Percentiles rank a stretch among this genome's conserved stretches.
phyloP scores from a whole-genome alignment of 1,284 basidiomycete species.

The Fomitopsis betulina region DNA sequence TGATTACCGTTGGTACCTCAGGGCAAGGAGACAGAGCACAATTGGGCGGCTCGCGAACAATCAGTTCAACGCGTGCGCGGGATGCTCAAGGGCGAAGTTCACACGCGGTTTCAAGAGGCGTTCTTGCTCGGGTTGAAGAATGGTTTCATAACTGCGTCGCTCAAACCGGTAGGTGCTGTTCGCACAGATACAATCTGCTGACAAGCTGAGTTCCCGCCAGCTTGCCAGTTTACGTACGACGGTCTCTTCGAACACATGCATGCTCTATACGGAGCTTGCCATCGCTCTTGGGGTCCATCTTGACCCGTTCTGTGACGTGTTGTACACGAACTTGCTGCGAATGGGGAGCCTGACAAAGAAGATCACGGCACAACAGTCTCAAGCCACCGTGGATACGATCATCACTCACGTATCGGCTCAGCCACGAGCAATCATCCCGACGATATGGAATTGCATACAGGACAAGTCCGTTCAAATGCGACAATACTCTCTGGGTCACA shows the following conservation, averaged over 20 bases:
- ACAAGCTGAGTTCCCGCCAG: conserved; percentile 34
- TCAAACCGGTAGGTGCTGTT: conserved; percentile 71
- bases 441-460: conserved; percentile 70
- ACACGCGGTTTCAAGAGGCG: conserved; percentile 65
- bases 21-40: conserved; percentile 96
- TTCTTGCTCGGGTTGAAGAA: conserved; percentile 77
- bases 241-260: conserved; percentile 77
- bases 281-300: conserved; percentile 63
- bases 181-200: conserved; percentile 6
- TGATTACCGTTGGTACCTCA: conserved; percentile 27
- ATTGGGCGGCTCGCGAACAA: conserved; percentile 87
- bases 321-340: conserved; percentile 74
- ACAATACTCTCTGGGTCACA: conserved; percentile 60
- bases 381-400: conserved; percentile 66
- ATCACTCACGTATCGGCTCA: conserved; percentile 70
- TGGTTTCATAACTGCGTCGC: conserved; percentile 75
- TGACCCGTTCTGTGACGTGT: conserved; percentile 74
- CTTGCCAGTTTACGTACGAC: conserved; percentile 90
- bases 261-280: conserved; percentile 77
- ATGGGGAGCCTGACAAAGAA: conserved; percentile 97
- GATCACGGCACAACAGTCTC: conserved; percentile 84
- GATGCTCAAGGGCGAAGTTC: conserved; percentile 85
- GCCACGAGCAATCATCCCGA: conserved; percentile 65
- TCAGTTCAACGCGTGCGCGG: conserved; percentile 81
- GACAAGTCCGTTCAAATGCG: conserved; percentile 86